These are phyloP conservation scores for Mucor indicus DNA, from an alignment of 371 early-diverging fungal species.

Conservation along the genomic window DNA sequence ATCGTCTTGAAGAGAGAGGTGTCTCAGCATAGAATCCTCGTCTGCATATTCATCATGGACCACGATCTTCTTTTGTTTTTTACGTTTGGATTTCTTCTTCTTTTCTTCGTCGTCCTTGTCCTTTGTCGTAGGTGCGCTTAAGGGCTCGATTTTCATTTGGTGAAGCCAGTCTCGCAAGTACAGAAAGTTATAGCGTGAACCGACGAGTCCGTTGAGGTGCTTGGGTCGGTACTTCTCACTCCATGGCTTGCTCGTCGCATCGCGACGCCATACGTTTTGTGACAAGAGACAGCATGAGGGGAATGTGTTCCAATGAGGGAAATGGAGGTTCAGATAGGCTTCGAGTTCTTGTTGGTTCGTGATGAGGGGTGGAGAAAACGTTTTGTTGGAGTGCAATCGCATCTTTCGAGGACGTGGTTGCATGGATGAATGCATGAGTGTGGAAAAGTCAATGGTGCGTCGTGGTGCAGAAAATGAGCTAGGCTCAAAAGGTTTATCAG, in stretches of 20 bases:
- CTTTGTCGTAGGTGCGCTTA: slow-evolving; percentile 3
- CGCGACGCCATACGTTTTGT: not conserved
- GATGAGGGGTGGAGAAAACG: not conserved
- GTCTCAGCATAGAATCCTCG: not conserved
- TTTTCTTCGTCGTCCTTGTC: not conserved
- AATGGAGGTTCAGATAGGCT: slow-evolving; percentile 1
- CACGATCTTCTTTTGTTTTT: slow-evolving; percentile 1
- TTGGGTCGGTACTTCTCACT: slow-evolving; percentile 35
- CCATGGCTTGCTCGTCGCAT: slow-evolving; percentile 15
- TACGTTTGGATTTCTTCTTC: slow-evolving; percentile 4
- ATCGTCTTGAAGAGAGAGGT: not conserved
- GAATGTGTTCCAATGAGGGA: slow-evolving; percentile 13
- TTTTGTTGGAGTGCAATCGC: not conserved
- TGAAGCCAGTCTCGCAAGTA: slow-evolving; percentile 40
- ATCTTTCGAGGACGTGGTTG: not conserved
- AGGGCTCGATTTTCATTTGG: slow-evolving; percentile 34
- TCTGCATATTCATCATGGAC: not conserved
- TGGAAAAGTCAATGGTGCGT: too few species aligned
- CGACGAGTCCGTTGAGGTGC: slow-evolving; percentile 19
- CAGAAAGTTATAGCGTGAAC: slow-evolving; percentile 12
- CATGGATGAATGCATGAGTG: not conserved
- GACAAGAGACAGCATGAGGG: slow-evolving; percentile 9
- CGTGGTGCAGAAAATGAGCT: not conserved
- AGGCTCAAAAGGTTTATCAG: slow-evolving; percentile 1
- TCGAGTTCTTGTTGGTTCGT: not conserved